A percentile compares a stretch with the other conserved stretches of the same genome.
phyloP scores from a whole-genome alignment of 1,284 basidiomycete species.

The Cryptococcus sp. region DNA sequence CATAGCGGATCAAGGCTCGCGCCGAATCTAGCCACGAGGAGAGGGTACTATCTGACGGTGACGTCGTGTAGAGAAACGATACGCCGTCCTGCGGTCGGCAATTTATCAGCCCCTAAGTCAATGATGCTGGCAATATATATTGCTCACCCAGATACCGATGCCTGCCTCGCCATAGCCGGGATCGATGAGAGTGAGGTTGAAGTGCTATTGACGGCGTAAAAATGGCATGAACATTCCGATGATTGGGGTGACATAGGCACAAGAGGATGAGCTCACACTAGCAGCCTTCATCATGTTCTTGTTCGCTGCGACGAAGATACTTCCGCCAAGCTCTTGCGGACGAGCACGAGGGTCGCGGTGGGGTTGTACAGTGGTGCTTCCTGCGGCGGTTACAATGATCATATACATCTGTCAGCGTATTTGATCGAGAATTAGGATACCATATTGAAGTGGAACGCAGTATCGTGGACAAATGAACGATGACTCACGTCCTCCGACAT shows the following conservation, averaged over 20 bases:
- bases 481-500: slow-evolving; percentile 79
- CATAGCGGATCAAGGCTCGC: slow-evolving; percentile 79
- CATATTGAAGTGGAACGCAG: not conserved
- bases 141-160: slow-evolving; percentile 42
- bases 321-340: slow-evolving; percentile 79
- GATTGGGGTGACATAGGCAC: not conserved
- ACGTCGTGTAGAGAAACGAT: slow-evolving; percentile 64
- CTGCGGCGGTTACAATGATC: slow-evolving; percentile 49
- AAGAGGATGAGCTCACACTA: slow-evolving; percentile 69
- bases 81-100: slow-evolving; percentile 70
- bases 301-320: slow-evolving; percentile 81
- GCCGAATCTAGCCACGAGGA: slow-evolving; percentile 69
- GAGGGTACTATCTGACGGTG: slow-evolving; percentile 48
- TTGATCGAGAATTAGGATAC: too few relatives aligned
- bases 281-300: slow-evolving; percentile 79
- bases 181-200: slow-evolving; percentile 65
- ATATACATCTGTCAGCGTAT: too few relatives aligned
- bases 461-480: not conserved
- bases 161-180: slow-evolving; percentile 55
- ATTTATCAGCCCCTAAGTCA: too few relatives aligned
- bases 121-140: not conserved
- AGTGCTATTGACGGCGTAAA: slow-evolving; percentile 55
- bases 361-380: slow-evolving; percentile 74
- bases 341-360: slow-evolving; percentile 65
- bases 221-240: too few relatives aligned